These are phyloP conservation scores for Priceomyces haplophilus DNA, from an alignment of 805 yeast species.

Conservation along the genomic window DNA sequence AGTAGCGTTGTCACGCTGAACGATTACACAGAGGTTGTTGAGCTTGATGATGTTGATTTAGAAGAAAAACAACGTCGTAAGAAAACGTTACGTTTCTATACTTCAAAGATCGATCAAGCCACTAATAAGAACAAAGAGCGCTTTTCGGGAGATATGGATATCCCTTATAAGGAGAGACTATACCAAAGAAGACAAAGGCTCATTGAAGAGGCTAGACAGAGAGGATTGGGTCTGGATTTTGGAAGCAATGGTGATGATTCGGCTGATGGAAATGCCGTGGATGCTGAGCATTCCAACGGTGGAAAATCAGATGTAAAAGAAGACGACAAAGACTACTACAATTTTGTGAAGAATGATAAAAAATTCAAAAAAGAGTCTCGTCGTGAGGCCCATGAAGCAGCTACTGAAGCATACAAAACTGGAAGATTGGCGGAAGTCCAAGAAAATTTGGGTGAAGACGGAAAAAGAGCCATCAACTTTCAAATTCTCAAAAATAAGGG, in stretches of 20 bases:
- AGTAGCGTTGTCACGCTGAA: slow-evolving; percentile 20
- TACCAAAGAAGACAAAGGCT: slow-evolving; percentile 88
- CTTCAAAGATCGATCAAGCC: slow-evolving; percentile 91
- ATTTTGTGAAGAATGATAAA: slow-evolving; percentile 48
- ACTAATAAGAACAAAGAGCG: slow-evolving; percentile 48
- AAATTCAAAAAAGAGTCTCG: slow-evolving; percentile 51
- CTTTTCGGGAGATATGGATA: slow-evolving; percentile 78
- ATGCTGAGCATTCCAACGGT: slow-evolving; percentile 26
- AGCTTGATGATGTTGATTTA: slow-evolving; percentile 73
- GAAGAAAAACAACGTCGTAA: slow-evolving; percentile 83
- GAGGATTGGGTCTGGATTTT: slow-evolving; percentile 56
- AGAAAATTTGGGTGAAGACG: slow-evolving; percentile 68
- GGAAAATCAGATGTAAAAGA: slow-evolving; percentile 33
- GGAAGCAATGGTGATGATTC: slow-evolving; percentile 54
- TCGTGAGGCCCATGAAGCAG: slow-evolving; percentile 61
- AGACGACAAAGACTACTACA: slow-evolving; percentile 59
- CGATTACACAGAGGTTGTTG: slow-evolving; percentile 65
- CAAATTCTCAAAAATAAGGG: slow-evolving; percentile 97
- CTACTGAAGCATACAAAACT: slow-evolving; percentile 75
- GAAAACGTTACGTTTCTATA: slow-evolving; percentile 87
- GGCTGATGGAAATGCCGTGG: slow-evolving; percentile 51
- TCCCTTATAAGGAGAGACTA: slow-evolving; percentile 87
- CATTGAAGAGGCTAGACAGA: slow-evolving; percentile 79
- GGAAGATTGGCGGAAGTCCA: slow-evolving; percentile 75
- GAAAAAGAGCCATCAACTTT: slow-evolving; percentile 92